These are phyloP conservation scores for Beauveria pseudobassiana DNA, from an alignment of 2,329 filamentous ascomycete species.

Conservation along the genomic window DNA sequence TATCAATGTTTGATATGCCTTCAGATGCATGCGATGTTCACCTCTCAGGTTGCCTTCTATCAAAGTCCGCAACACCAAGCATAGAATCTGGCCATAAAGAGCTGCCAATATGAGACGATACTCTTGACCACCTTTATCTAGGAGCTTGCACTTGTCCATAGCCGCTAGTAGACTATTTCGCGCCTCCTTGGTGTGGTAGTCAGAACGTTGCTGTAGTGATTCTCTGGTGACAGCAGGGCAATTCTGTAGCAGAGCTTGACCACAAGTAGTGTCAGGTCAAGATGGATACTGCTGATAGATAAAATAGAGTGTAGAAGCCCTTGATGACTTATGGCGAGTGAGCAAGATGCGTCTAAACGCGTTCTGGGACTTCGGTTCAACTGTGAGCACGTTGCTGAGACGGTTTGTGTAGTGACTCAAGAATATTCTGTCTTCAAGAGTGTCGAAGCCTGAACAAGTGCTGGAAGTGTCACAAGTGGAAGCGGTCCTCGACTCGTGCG, in stretches of 20 bases:
- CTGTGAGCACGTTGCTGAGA: constrained; percentile 72
- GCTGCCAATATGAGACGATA: constrained; percentile 43
- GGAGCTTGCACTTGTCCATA: constrained; percentile 32
- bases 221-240: constrained; percentile 39
- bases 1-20: constrained; percentile 68
- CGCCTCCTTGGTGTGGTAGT: constrained; percentile 49
- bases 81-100: constrained; percentile 56
- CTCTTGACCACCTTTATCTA: constrained; percentile 35
- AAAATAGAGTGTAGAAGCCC: constrained; percentile 88
- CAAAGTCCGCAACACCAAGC: constrained; percentile 49
- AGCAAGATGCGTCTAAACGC: constrained; percentile 80
- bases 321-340: constrained; percentile 66
- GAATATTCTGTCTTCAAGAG: constrained; percentile 68
- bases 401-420: constrained; percentile 76
- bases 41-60: constrained; percentile 51
- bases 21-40: constrained; percentile 72
- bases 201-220: constrained; percentile 42
- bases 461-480: constrained; percentile 49
- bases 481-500: constrained; percentile 41
- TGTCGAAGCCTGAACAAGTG: constrained; percentile 75
- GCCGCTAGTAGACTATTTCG: constrained; percentile 44
- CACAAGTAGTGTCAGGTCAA: constrained; percentile 53
- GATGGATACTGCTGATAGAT: constrained; percentile 73
- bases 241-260: constrained; percentile 42
- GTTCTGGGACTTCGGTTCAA: constrained; percentile 74